A percentile compares a stretch with the other conserved stretches of the same genome.
Conservation (phyloP, 768 basidiomycete species). For the Gloeostereum incarnatum region DNA sequence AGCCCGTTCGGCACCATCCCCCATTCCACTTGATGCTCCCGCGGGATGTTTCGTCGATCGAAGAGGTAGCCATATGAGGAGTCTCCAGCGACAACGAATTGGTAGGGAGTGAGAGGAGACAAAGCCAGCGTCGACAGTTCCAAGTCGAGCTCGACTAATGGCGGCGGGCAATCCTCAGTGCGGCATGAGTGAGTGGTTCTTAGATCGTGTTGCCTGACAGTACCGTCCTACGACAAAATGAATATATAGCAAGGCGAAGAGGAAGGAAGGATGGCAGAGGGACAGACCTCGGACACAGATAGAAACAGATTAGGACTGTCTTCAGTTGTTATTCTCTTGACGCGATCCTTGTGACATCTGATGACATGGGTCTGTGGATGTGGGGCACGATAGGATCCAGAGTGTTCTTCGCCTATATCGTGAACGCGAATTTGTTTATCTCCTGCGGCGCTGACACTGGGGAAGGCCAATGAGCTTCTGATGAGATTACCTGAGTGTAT, state of each 20-base stretch:
- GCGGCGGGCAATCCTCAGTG: constrained; percentile 50
- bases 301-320: constrained; percentile 70
- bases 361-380: constrained; percentile 46
- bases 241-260: constrained; percentile 4
- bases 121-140: constrained; percentile 66
- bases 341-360: constrained; percentile 61
- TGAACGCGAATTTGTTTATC: constrained; percentile 74
- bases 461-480: neutral
- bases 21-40: constrained; percentile 59
- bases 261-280: constrained; percentile 9
- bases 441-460: constrained; percentile 63
- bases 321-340: constrained; percentile 65
- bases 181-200: constrained; percentile 61
- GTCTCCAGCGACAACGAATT: constrained; percentile 80
- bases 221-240: constrained; percentile 53
- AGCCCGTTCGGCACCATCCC: constrained; percentile 44
- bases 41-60: constrained; percentile 67
- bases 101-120: constrained; percentile 73
- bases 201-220: constrained; percentile 83
- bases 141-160: constrained; percentile 56
- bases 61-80: constrained; percentile 74
- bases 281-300: constrained; percentile 66
- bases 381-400: constrained; percentile 28
- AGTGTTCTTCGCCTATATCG: constrained; percentile 44
- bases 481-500: neutral